Conservation (phyloP, 208 protist genomes). For the Wallacemonas sp. region DNA sequence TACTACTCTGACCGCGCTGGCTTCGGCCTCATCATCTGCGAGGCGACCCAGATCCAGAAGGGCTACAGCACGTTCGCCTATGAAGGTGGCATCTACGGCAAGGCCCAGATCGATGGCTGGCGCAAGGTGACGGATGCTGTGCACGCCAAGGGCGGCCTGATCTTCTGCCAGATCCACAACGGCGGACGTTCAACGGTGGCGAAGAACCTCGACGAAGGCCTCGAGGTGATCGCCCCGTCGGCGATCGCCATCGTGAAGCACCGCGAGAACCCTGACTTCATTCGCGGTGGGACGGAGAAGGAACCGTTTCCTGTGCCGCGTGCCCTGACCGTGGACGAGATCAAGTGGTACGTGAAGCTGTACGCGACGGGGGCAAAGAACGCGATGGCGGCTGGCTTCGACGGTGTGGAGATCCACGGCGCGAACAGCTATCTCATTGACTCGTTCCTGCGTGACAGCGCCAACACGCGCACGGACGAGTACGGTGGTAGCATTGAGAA, state of each 20-base stretch:
- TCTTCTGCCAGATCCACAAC: slow-evolving; percentile 71
- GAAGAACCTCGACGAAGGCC: slow-evolving; percentile 30
- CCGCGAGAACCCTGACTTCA: slow-evolving; percentile 17
- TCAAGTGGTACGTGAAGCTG: slow-evolving; percentile 40
- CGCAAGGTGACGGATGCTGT: slow-evolving; percentile 70
- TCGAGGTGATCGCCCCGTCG: slow-evolving; percentile 28
- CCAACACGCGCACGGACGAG: slow-evolving; percentile 82
- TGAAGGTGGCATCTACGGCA: slow-evolving; percentile 64
- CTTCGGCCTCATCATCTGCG: slow-evolving; percentile 69
- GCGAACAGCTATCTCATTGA: slow-evolving; percentile 93
- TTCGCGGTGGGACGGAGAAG: slow-evolving; percentile 28
- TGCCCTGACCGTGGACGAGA: slow-evolving; percentile 68
- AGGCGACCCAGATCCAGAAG: slow-evolving; percentile 58
- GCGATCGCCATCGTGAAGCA: slow-evolving; percentile 33
- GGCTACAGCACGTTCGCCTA: slow-evolving; percentile 40
- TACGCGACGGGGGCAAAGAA: slow-evolving; percentile 76
- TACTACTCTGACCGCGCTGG: slow-evolving; percentile 73
- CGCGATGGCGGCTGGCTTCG: slow-evolving; percentile 81
- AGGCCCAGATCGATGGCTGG: slow-evolving; percentile 67
- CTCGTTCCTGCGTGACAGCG: slow-evolving; percentile 68
- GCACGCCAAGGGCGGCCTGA: slow-evolving; percentile 63
- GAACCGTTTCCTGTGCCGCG: slow-evolving; percentile 29
- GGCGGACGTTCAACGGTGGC: slow-evolving; percentile 46
- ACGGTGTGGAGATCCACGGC: slow-evolving; percentile 90
- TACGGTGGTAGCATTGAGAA: slow-evolving; percentile 90